Conservation (phyloP, 2,329 filamentous ascomycete species). For the Aspergillus neoniger region DNA sequence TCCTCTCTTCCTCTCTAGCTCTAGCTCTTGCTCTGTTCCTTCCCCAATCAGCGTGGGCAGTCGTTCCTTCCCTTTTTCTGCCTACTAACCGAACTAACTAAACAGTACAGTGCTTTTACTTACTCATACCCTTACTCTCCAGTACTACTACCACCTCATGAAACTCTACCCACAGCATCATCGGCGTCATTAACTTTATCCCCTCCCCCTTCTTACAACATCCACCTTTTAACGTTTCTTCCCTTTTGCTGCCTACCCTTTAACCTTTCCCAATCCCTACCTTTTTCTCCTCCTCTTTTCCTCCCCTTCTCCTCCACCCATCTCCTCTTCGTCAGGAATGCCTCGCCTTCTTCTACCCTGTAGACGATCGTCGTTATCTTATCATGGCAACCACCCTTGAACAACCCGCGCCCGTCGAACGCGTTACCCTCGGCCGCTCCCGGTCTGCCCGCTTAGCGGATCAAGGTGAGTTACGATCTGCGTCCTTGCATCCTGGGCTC, state of each 20-base stretch:
- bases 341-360: not conserved
- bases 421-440: conserved; percentile 18
- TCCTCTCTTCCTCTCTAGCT: no score
- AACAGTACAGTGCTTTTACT: no score
- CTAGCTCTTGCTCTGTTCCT: not conserved
- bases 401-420: conserved; percentile 24
- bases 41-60: not conserved
- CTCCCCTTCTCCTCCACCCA: not conserved
- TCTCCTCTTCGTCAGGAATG: not conserved
- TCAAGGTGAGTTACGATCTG: conserved; percentile 32
- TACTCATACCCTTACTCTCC: not conserved
- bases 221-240: not conserved
- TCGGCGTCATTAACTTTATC: conserved; percentile 7
- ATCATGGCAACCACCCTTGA: conserved; percentile 37
- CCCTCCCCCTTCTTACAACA: not conserved
- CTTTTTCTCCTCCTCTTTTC: not conserved
- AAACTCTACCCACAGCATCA: not conserved
- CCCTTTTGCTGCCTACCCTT: not conserved
- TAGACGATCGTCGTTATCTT: conserved; percentile 11
- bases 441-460: conserved; percentile 35
- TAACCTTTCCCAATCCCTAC: not conserved
- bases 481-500: conserved; percentile 5
- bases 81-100: not conserved
- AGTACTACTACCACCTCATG: not conserved
- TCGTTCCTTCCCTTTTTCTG: not conserved